phyloP scores from a whole-genome alignment of 2,329 filamentous ascomycete species.

The Xylaria sp. region DNA sequence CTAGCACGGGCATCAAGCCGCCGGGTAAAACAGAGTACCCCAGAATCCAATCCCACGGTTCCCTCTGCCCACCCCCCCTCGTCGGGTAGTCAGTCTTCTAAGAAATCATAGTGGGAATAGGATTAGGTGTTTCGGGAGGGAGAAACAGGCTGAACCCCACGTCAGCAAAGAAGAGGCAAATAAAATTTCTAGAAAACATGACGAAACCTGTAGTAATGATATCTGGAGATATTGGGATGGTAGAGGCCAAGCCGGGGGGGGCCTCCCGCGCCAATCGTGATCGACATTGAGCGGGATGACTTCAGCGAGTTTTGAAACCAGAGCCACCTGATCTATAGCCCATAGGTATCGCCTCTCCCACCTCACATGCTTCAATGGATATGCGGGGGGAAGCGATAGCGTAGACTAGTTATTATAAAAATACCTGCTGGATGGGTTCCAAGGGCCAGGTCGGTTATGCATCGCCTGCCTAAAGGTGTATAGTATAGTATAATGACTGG shows the following conservation, averaged over 20 bases:
- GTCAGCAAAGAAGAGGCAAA: background rate
- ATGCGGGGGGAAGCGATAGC: background rate
- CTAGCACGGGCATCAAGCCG: background rate
- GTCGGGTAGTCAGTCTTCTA: background rate
- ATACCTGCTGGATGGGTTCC: background rate
- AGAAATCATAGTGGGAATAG: background rate
- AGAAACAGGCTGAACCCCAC: background rate
- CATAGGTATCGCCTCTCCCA: too few species aligned
- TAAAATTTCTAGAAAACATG: background rate
- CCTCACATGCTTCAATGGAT: background rate
- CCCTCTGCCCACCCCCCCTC: too few species aligned
- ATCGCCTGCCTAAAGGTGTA: too few species aligned
- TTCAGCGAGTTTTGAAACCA: background rate
- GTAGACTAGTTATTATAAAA: background rate
- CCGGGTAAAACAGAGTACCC: background rate
- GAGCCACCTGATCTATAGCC: conserved; percentile 19
- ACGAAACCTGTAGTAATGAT: background rate
- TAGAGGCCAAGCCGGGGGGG: background rate
- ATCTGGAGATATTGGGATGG: background rate
- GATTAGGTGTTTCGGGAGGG: background rate
- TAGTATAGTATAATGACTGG: background rate
- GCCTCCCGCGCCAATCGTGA: conserved; percentile 8
- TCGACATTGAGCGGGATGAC: background rate
- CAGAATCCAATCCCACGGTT: background rate
- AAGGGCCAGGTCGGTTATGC: too few species aligned